A percentile compares a stretch with the other conserved stretches of the same genome.
Conservation (phyloP, 331 rosid species). For the Arachis monticola region DNA sequence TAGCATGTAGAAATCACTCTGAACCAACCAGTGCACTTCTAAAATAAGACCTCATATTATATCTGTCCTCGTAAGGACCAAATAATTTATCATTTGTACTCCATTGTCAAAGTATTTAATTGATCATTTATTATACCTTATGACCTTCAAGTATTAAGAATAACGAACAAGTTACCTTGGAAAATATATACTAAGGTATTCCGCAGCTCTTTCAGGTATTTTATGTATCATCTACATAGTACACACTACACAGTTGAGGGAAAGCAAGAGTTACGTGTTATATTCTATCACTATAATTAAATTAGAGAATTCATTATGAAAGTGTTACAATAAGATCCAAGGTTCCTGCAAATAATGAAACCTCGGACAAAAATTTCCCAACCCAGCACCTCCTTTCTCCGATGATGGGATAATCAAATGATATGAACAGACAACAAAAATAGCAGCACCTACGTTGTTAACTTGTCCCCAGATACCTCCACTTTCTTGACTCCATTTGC, state of each 20-base stretch:
- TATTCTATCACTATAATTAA: conserved; percentile 37
- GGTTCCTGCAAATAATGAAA: conserved; percentile 71
- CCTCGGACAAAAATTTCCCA: conserved; percentile 66
- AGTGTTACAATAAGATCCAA: conserved; percentile 47
- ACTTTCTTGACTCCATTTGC: conserved; percentile 47
- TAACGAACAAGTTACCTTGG: neutral
- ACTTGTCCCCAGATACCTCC: conserved; percentile 45
- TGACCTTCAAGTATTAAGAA: neutral
- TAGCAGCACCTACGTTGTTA: conserved; percentile 32
- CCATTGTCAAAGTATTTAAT: no score
- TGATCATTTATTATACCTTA: no score
- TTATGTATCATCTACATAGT: neutral
- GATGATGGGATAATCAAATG: conserved; percentile 68
- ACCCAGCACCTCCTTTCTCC: conserved; percentile 53
- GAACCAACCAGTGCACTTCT: no score
- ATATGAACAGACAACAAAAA: conserved; percentile 44
- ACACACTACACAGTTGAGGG: neutral
- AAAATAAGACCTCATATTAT: no score
- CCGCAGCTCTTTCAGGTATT: neutral
- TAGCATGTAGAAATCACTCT: no score
- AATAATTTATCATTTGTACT: no score
- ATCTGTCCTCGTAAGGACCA: no score
- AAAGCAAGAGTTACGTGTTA: conserved; percentile 17
- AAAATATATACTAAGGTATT: neutral
- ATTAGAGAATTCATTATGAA: conserved; percentile 42